Evolutionary conservation across 352 stramenopile species (phyloP), one percentile per base, ranked within the genome.

Genomic region (Globisporangium echinulatum): DNA sequence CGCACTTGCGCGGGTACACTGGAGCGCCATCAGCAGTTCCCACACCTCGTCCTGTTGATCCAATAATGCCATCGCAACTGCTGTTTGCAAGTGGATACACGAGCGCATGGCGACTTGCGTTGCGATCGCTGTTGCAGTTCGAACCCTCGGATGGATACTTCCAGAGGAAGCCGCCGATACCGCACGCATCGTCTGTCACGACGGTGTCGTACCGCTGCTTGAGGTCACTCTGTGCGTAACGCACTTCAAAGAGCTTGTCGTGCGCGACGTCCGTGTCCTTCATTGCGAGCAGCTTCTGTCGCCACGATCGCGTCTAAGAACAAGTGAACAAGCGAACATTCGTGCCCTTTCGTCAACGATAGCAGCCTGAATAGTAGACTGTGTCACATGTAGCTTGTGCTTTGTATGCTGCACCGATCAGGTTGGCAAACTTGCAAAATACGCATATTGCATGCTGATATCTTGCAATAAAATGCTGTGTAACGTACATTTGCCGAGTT

Each of bases 131-230:
- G 11, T 8, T 54, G 17, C 17, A 40, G 52, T 85, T 85, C 56
- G 69, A 86, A 17, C 77, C 79, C 67, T 89, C 79, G 0, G 77
- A 87, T 1, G 79, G 79, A 54, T 85, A 89, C 54, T 89, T 89
- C 79, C 79, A 87, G 36, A 89, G 54, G 48, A 58, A 75, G 11
- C 62, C 71, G 42, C 69, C 59, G 39, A 76, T 71, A 15, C 62
- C 65, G 51, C 64, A 62, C 19, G 56, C 36, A 48, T 71, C 66
- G 42, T 66, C 52, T 17, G 48, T 38, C n/a, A 47, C 60, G 39
- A 52, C 58, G 40, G 46, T 38, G 7, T 58, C 48, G 56, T 63
- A 68, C 5, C 5, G 48, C 52, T 57, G 44, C 52, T 66, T 67
- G 8, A 67, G 56, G 37, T 40, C 19, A 11, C 61, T 67, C 14